These are phyloP conservation scores for Colletotrichum sp. DNA, from an alignment of 2,329 filamentous ascomycete species.

Conservation along the genomic window DNA sequence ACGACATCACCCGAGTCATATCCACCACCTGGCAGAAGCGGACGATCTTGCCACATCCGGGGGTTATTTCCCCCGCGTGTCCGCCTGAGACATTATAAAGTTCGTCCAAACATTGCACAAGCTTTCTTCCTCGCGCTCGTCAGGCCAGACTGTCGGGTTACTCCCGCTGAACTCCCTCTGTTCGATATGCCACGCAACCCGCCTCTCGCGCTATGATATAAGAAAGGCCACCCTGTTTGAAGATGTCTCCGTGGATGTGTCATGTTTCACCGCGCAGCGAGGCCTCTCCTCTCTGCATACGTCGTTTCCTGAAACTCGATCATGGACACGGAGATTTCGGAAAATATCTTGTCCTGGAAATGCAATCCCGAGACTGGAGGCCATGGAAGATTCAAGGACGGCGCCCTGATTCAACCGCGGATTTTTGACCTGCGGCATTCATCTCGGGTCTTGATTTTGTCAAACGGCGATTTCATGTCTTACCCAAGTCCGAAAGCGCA, in stretches of 20 bases:
- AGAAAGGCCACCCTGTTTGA: not conserved
- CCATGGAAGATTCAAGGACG: not conserved
- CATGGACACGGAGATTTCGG: not conserved
- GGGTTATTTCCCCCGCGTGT: not conserved
- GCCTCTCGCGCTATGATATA: not conserved
- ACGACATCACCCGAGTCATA: not conserved
- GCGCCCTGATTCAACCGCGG: not conserved
- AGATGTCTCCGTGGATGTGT: not conserved
- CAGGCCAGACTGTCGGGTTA: not conserved
- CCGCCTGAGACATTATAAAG: not conserved
- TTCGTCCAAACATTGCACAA: not conserved
- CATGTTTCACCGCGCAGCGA: not conserved
- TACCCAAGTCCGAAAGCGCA: not conserved
- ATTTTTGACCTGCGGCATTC: not conserved
- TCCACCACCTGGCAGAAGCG: not conserved
- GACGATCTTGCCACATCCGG: not conserved
- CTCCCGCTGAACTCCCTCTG: not conserved
- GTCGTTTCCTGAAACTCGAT: not conserved
- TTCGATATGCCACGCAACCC: too few species aligned
- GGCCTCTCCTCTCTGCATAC: not conserved
- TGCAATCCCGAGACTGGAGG: not conserved
- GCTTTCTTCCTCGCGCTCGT: rapidly evolving
- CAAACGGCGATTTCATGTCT: not conserved
- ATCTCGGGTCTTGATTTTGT: not conserved
- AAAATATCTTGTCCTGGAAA: not conserved